Base-by-base conservation (phyloP, 1,284 basidiomycete genomes). In the Trametes sp. region DNA sequence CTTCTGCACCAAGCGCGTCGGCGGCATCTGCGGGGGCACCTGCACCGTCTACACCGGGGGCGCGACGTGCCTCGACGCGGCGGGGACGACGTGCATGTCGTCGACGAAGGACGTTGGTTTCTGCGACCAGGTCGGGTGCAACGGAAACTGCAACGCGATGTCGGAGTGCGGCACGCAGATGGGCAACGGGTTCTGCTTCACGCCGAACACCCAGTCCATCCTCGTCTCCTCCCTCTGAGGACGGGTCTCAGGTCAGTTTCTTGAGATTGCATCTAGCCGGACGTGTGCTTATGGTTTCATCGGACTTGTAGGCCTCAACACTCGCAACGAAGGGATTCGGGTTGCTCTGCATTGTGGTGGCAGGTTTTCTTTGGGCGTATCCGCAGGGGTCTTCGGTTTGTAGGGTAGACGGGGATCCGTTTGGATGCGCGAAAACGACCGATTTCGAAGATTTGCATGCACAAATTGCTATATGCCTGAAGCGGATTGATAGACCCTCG, bases 1-100 rank as follows among this genome's bases (percentile, higher is more conserved):
- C 21, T 55, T 45, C 42, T 55, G 54, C 42, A 55, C 28, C 21
- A 55, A 55, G 54, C 54, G 54, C 44, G 24, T 55, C 54, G 54
- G 42, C n/a, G 19, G 14, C 29, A 35, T 55, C 29, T 55, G 54
- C 14, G 54, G 54, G 29, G 54, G 54, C n/a, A 55, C 42, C 31
- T 55, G 54, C 29, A 55, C 42, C 1, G 54, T 55, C 29, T 55
- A 55, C 54, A 55, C 29, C 21, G 54, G 54, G 13, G 54, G 54
- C 31, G 42, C 54, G 42, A 55, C 54, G 11, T 54, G 53, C 53
- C 38, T 54, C 53, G 41, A 54, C 26, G 53, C 53, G 4, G 19
- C 53, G 8, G 53, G 53, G 41, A 44, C 53, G 53, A 31, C 42
- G 11, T 55, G 54, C 54, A 31, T 45, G 14, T 28, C 54, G 11